These are phyloP conservation scores for Rusavskia elegans DNA, from an alignment of 495 filamentous ascomycete genomes.

Conservation along the genomic window DNA sequence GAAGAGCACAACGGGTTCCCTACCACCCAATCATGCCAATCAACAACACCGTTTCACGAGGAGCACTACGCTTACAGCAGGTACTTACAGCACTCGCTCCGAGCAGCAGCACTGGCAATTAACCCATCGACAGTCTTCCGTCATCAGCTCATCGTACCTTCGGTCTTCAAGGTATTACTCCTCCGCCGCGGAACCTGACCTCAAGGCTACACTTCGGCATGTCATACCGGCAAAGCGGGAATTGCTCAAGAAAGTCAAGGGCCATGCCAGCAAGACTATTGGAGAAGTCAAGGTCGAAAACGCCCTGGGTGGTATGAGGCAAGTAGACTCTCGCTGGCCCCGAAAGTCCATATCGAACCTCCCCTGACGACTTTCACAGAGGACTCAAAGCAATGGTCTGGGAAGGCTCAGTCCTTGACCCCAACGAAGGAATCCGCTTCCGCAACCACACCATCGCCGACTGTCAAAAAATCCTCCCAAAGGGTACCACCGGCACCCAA, in stretches of 20 bases:
- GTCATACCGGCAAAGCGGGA: conserved; percentile 85
- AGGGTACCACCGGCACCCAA: conserved; percentile 85
- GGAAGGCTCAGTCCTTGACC: conserved; percentile 95
- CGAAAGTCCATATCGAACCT: too few relatives aligned
- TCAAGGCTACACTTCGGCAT: conserved; percentile 70
- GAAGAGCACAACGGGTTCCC: too few relatives aligned
- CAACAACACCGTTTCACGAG: too few relatives aligned
- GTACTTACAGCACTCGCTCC: neutral
- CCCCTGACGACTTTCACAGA: conserved; percentile 19
- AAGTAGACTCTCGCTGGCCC: conserved; percentile 1
- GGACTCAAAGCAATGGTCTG: conserved; percentile 95
- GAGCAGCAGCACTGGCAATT: neutral
- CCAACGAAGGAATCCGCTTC: conserved; percentile 95
- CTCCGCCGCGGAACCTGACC: conserved; percentile 61
- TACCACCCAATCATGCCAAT: neutral
- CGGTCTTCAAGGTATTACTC: conserved; percentile 37
- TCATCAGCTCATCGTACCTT: neutral
- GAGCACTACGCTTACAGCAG: neutral
- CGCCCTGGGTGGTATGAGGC: conserved; percentile 89
- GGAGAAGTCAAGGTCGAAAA: conserved; percentile 92
- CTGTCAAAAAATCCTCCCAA: conserved; percentile 84
- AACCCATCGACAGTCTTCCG: neutral
- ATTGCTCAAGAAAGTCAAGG: conserved; percentile 79
- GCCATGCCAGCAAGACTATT: conserved; percentile 62
- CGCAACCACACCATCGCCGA: conserved; percentile 97